Conservation (phyloP, 2,329 filamentous ascomycete species). For the Chrysoporthe austroafricana region DNA sequence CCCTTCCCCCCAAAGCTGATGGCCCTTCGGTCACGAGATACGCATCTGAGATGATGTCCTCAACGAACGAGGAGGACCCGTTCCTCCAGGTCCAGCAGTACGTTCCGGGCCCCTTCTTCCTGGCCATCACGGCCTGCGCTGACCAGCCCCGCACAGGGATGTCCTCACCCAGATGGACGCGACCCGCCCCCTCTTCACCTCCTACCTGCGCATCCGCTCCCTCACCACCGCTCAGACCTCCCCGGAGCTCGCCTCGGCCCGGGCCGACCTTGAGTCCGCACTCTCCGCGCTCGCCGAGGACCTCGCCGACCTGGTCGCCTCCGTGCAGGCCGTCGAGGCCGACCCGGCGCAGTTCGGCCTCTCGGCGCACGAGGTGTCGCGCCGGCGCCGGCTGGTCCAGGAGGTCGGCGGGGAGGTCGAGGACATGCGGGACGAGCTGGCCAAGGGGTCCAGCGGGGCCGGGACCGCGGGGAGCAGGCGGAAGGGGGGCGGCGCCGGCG, state of each 20-base stretch:
- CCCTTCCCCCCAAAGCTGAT: constrained; percentile 12
- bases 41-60: constrained; percentile 64
- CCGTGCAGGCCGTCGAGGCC: constrained; percentile 83
- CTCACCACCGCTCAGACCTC: constrained; percentile 72
- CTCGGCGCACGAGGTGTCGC: constrained; percentile 77
- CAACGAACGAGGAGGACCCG: constrained; percentile 68
- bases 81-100: constrained; percentile 76
- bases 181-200: constrained; percentile 86
- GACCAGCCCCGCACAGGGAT: constrained; percentile 64
- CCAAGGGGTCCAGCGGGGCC: constrained; percentile 54
- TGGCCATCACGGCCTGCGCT: neutral
- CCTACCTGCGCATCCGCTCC: constrained; percentile 93
- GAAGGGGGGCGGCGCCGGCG: constrained; percentile 31
- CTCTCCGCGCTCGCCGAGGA: constrained; percentile 77
- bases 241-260: constrained; percentile 82
- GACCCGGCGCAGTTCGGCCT: constrained; percentile 88
- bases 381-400: constrained; percentile 79
- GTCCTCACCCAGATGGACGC: constrained; percentile 81
- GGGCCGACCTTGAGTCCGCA: constrained; percentile 67
- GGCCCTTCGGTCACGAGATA: constrained; percentile 15
- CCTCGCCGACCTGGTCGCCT: constrained; percentile 83
- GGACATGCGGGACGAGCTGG: constrained; percentile 83
- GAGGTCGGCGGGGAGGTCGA: constrained; percentile 90
- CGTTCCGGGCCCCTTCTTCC: constrained; percentile 2
- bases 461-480: constrained; percentile 31